phyloP scores from a whole-genome alignment of 441 rosid species.

The Oxalis stricta region DNA sequence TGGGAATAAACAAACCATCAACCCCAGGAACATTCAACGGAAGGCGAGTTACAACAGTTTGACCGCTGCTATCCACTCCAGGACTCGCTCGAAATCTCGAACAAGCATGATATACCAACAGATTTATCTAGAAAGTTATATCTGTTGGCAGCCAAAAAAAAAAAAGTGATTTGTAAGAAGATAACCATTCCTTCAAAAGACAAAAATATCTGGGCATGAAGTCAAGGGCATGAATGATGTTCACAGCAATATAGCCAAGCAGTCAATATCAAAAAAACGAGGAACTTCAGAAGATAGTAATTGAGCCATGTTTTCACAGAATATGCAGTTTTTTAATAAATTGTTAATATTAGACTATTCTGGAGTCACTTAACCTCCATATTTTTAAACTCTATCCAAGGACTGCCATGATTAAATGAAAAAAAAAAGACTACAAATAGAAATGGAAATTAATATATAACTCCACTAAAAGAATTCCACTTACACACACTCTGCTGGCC shows the following conservation, averaged over 20 bases:
- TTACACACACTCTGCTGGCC: conserved; percentile 99
- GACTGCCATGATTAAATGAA: no score
- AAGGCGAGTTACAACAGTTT: conserved; percentile 52
- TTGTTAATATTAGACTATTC: no score
- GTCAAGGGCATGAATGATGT: neutral
- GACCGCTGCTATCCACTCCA: conserved; percentile 37
- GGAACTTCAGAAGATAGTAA: no score
- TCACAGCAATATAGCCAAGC: neutral
- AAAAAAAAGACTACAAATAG: neutral
- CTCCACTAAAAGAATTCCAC: conserved; percentile 23
- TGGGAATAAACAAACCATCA: conserved; percentile 73
- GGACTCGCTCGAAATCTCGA: conserved; percentile 51
- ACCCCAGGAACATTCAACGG: conserved; percentile 66
- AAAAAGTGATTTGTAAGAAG: conserved; percentile 3
- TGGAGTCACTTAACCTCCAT: no score
- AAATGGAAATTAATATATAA: no score
- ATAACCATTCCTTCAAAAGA: neutral
- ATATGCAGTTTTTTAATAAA: no score
- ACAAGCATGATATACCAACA: conserved; percentile 68
- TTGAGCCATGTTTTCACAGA: no score
- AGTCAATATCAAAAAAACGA: neutral
- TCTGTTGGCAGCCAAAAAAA: conserved; percentile 40
- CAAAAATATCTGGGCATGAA: neutral
- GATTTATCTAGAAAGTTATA: conserved; percentile 82
- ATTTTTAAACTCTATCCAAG: no score